Conservation (phyloP, 495 filamentous ascomycete genomes). For the Trichoderma gamsii region DNA sequence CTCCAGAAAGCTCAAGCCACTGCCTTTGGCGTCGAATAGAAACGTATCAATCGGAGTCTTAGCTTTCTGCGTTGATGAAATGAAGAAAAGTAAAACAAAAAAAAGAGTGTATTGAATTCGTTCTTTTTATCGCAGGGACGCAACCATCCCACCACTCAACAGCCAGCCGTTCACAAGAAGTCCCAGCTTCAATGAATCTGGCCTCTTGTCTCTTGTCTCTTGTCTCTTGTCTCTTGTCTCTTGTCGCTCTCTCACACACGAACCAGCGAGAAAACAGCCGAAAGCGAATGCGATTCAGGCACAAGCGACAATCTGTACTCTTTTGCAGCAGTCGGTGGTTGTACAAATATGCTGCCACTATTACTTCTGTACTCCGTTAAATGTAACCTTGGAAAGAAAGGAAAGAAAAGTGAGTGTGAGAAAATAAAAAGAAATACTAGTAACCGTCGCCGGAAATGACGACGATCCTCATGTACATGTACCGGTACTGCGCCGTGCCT, state of each 20-base stretch:
- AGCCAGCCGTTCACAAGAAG: no score
- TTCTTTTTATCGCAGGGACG: no score
- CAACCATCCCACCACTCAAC: no score
- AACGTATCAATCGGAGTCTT: no score
- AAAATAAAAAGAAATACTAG: neutral
- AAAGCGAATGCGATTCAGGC: neutral
- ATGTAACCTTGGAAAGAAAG: neutral
- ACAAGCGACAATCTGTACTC: neutral
- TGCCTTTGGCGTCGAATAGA: no score
- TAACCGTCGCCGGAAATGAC: neutral
- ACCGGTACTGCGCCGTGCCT: neutral
- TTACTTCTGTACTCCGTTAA: neutral
- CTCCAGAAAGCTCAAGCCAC: no score
- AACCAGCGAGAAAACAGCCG: slow-evolving; percentile 1
- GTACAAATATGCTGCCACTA: no score
- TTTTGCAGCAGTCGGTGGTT: neutral
- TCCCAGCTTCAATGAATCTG: neutral
- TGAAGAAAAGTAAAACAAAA: neutral
- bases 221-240: neutral
- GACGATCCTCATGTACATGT: neutral
- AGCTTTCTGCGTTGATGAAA: no score
- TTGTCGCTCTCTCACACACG: neutral
- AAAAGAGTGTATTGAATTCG: no score
- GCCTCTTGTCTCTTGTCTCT: neutral
- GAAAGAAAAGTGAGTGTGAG: neutral